Evolutionary conservation across 805 yeast species (phyloP).

Genomic region (Torulaspora gathmanii): DNA sequence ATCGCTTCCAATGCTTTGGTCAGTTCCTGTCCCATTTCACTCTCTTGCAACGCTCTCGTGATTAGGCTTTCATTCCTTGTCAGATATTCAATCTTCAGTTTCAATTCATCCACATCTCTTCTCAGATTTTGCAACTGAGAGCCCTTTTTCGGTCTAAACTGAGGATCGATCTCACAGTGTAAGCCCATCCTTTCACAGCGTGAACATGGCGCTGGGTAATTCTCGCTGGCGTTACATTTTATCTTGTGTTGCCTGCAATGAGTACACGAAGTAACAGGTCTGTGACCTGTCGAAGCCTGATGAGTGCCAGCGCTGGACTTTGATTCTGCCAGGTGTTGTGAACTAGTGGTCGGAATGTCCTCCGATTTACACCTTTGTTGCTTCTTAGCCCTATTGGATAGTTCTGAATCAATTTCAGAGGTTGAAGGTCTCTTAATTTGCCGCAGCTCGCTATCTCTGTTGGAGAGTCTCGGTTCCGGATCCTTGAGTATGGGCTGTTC

Average conservation of each 20-base stretch:
- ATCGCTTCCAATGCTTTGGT: conserved; percentile 15
- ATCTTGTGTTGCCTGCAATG: conserved; percentile 94
- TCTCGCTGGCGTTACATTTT: conserved; percentile 84
- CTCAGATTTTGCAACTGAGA: conserved; percentile 79
- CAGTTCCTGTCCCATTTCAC: conserved; percentile 23
- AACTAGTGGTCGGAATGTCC: conserved; percentile 1
- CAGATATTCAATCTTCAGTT: conserved; percentile 62
- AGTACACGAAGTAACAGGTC: conserved; percentile 91
- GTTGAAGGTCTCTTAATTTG: conserved; percentile 9
- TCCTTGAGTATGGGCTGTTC: conserved; percentile 1
- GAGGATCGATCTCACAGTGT: conserved; percentile 84
- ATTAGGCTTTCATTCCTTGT: conserved; percentile 63
- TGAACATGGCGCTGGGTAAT: conserved; percentile 75
- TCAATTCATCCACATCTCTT: conserved; percentile 78
- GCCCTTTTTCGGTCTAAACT: conserved; percentile 86
- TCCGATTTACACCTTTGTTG: conserved; percentile 11
- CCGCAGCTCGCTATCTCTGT: not conserved
- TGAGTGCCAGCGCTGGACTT: conserved; percentile 4
- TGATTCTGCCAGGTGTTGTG: conserved; percentile 2
- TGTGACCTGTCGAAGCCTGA: conserved; percentile 45
- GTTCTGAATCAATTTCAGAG: conserved; percentile 7
- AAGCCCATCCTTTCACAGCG: conserved; percentile 77
- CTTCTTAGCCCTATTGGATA: conserved; percentile 6
- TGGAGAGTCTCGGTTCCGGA: not conserved
- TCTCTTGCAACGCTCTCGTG: conserved; percentile 51